phyloP scores from a whole-genome alignment of 768 basidiomycete genomes.

The Cyclocybe aegerita region DNA sequence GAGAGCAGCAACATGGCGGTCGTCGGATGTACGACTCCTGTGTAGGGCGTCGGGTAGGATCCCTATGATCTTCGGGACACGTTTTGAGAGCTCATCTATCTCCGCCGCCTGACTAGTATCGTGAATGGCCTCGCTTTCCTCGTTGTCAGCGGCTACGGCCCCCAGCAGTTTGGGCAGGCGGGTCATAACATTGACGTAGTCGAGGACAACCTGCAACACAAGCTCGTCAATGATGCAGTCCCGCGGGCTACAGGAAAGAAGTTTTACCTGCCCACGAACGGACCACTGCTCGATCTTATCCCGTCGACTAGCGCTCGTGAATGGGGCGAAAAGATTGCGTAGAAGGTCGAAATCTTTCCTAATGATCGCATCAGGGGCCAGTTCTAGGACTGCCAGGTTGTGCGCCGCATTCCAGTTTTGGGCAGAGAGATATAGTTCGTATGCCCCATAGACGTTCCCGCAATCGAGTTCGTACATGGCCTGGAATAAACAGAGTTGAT shows the following conservation, averaged over 20 bases:
- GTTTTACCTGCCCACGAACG: conserved; percentile 73
- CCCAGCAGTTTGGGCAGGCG: conserved; percentile 57
- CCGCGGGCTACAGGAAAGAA: conserved; percentile 8
- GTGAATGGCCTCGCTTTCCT: conserved; percentile 32
- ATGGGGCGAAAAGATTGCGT: conserved; percentile 63
- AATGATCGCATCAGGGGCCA: conserved; percentile 87
- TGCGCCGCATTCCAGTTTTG: conserved; percentile 75
- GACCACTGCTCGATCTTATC: conserved; percentile 72
- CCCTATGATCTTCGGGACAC: conserved; percentile 63
- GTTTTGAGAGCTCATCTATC: conserved; percentile 58
- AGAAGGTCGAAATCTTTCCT: conserved; percentile 64
- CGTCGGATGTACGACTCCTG: conserved; percentile 48
- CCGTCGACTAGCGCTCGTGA: conserved; percentile 44
- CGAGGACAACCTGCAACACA: conserved; percentile 57
- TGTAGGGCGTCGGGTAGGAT: conserved; percentile 66
- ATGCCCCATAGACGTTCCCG: conserved; percentile 70
- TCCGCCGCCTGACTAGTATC: conserved; percentile 50
- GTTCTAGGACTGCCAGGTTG: conserved; percentile 77
- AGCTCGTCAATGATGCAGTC: neutral
- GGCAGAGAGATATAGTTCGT: conserved; percentile 72
- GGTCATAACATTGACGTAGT: conserved; percentile 66
- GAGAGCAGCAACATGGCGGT: conserved; percentile 68
- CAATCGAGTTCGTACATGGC: conserved; percentile 62
- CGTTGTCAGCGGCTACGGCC: conserved; percentile 33
- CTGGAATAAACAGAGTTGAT: conserved; percentile 33